Evolutionary conservation across 352 stramenopile species (phyloP), one percentile per base, ranked within the genome.

Genomic region (Phytophthora tentaculata): DNA sequence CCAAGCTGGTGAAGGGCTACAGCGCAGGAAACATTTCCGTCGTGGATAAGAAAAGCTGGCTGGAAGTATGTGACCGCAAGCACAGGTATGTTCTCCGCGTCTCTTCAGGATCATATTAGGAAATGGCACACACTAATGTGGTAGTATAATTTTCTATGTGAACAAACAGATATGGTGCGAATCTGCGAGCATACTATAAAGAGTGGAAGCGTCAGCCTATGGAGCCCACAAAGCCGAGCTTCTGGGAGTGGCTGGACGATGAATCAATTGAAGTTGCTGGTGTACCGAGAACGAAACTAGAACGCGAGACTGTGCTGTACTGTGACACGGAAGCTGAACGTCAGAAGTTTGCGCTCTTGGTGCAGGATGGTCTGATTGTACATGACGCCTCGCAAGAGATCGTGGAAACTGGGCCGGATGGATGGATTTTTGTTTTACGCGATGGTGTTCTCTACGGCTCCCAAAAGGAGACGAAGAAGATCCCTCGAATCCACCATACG

Each of bases 401-500:
- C 24, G 88, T 98, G 14, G 76, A 90, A 51, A 99, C 92, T 24
- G 95, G 95, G 23, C 88, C 93, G 6, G 92, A 98, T 64, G 95
- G 95, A 37, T 99, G 96, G 96, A 99, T 99, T 60, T 99, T 99
- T 79, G 96, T 99, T 9, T 71, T 99, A 17, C 90, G 96, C 6
- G 96, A 99, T 77, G 87, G 94, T 53, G 88, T 95, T 13, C 75
- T 99, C 14, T 99, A 98, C 77, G 96, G 92, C 23, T 88, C 88
- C 0, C 86, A 97, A 66, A 99, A 99, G 61, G 92, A 98, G 58
- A 98, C 94, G 43, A 93, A 92, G 67, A 92, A 95, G 57, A 90
- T 89, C 55, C 89, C 96, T 57, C 91, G 97, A 48, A 99, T 99
- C 68, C 97, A 99, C 71, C 97, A 99, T 76, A 98, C 95, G 13